Percentiles rank a stretch among this genome's conserved stretches.
These are phyloP conservation scores for Yamadazyma ubonensis DNA, from an alignment of 805 yeast genomes.

Conservation along the genomic window DNA sequence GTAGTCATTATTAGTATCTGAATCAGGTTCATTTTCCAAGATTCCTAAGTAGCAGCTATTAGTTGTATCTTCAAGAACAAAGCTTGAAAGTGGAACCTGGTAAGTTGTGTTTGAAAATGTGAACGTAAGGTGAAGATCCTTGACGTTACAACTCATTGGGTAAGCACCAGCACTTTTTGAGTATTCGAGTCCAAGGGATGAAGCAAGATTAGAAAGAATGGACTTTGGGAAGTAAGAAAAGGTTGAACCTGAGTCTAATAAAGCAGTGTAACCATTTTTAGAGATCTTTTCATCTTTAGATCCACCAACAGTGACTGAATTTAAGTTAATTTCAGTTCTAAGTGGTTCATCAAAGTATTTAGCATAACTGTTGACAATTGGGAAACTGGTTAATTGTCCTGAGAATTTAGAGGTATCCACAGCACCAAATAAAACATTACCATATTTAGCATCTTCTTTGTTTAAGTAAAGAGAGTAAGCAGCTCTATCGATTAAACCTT, in stretches of 20 bases:
- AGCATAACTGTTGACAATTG: conserved; percentile 16
- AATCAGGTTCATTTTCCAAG: neutral
- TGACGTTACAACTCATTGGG: conserved; percentile 4
- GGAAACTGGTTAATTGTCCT: conserved; percentile 28
- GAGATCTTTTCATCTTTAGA: conserved; percentile 1
- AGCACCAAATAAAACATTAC: conserved; percentile 41
- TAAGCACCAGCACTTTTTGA: conserved; percentile 1
- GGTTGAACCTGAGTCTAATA: conserved; percentile 23
- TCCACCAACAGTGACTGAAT: conserved; percentile 26
- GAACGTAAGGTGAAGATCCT: neutral
- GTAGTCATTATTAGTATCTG: conserved; percentile 27
- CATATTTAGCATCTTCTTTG: conserved; percentile 21
- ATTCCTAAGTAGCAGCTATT: conserved; percentile 7
- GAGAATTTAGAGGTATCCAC: conserved; percentile 41
- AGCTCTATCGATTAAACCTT: conserved; percentile 31
- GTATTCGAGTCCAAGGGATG: conserved; percentile 35
- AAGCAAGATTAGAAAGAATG: conserved; percentile 33
- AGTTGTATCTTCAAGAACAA: conserved; percentile 4
- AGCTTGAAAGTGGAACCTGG: conserved; percentile 12
- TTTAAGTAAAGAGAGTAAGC: conserved; percentile 35
- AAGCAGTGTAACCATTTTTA: conserved; percentile 12
- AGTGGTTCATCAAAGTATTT: conserved; percentile 34
- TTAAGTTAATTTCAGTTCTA: conserved; percentile 49
- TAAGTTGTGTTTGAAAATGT: conserved; percentile 5
- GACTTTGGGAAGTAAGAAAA: conserved; percentile 19